Conservation (phyloP, 768 basidiomycete species). For the Botryobasidium botryosum region DNA sequence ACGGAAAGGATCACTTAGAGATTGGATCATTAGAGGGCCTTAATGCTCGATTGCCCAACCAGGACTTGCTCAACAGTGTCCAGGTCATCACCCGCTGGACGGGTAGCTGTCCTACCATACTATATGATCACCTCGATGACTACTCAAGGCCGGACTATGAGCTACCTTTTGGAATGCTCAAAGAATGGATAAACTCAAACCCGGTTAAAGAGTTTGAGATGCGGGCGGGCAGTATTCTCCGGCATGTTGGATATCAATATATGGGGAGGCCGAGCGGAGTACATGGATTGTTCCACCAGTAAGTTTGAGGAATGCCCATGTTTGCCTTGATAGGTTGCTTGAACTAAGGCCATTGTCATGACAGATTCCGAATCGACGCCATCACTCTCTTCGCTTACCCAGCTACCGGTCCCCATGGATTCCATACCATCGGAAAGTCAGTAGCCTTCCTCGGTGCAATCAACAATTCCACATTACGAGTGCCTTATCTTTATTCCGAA, state of each 20-base stretch:
- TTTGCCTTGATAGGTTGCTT: background rate
- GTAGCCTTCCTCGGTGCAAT: constrained; percentile 15
- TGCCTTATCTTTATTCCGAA: background rate
- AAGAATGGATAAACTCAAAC: constrained; percentile 25
- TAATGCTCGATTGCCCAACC: constrained; percentile 90
- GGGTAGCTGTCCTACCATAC: constrained; percentile 55
- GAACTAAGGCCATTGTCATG: background rate
- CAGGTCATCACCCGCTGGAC: constrained; percentile 52
- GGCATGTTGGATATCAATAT: constrained; percentile 58
- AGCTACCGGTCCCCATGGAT: constrained; percentile 84
- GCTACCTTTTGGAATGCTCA: constrained; percentile 14
- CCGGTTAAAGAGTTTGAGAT: constrained; percentile 36
- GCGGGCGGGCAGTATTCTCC: constrained; percentile 47
- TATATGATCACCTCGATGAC: constrained; percentile 61
- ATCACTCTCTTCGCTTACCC: constrained; percentile 82
- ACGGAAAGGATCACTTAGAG: background rate
- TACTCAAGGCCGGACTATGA: background rate
- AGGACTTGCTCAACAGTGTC: constrained; percentile 81
- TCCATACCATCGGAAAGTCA: constrained; percentile 79
- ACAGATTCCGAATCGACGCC: constrained; percentile 85
- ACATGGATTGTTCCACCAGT: constrained; percentile 84
- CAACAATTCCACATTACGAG: background rate
- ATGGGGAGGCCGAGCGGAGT: constrained; percentile 71
- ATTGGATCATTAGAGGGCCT: constrained; percentile 50
- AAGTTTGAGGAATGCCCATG: constrained; percentile 15